A percentile compares a stretch with the other conserved stretches of the same genome.
These are phyloP conservation scores for Westerdykella aurantiaca DNA, from an alignment of 2,329 filamentous ascomycete genomes.

Conservation along the genomic window DNA sequence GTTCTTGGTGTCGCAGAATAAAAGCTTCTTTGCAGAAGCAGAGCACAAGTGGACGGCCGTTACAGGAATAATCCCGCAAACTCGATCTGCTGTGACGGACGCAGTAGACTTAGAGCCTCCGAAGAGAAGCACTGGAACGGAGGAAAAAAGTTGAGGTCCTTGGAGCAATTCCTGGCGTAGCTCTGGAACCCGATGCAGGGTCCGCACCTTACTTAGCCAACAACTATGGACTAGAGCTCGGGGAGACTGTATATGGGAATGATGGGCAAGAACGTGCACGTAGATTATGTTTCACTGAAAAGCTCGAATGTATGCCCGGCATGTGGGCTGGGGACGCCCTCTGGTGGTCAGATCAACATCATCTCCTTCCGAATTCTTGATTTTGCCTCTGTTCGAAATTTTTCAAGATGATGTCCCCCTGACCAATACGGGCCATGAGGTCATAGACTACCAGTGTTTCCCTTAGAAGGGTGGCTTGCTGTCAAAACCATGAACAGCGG, in stretches of 20 bases:
- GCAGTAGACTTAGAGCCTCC: not conserved
- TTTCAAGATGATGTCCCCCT: not conserved
- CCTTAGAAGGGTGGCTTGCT: constrained; percentile 2
- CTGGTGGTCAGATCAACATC: not conserved
- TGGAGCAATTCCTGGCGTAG: not conserved
- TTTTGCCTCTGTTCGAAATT: not conserved
- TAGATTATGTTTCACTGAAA: not conserved
- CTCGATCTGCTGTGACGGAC: not conserved
- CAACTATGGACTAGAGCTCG: not conserved
- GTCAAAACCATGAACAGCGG: not conserved
- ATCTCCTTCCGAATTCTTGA: not conserved
- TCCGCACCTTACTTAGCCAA: constrained; percentile 5
- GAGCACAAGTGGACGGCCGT: not conserved
- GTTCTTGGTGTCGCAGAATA: too few species aligned
- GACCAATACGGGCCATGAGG: constrained; percentile 4
- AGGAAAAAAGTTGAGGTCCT: not conserved
- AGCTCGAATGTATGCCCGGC: not conserved
- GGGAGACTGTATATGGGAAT: constrained; percentile 4
- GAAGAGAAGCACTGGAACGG: not conserved
- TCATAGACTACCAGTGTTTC: constrained; percentile 5
- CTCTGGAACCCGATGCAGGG: constrained; percentile 6
- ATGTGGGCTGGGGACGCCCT: not conserved
- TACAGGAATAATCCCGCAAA: not conserved
- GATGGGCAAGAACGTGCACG: constrained; percentile 2
- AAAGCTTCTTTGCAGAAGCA: not conserved